Base-by-base conservation (phyloP, 2,329 filamentous ascomycete species). In the Ophiosphaerella korrae region DNA sequence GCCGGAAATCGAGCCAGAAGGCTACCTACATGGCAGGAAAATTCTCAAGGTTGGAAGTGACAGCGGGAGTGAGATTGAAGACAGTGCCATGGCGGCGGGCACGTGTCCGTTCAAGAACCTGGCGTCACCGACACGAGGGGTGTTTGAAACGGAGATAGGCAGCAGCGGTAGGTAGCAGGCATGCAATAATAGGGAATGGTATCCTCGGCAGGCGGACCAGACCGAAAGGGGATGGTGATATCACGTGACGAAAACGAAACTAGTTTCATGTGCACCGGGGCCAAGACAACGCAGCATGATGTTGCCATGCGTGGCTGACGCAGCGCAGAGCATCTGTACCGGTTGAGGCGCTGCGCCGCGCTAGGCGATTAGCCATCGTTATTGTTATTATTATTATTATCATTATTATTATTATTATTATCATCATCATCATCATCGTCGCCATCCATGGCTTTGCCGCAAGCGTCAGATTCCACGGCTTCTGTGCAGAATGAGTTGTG, bases 1-100 rank as follows among this genome's bases (percentile, higher is more conserved):
- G n/a, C 70, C 70, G 3, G 67, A 71, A 37, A 57, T 74, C 14
- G 72, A 74, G 53, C 50, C 64, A 6, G 72, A 74, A 35, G 72
- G 72, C 12, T 74, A 67, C 45, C 53, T 74, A 13, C 65, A 73
- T 45, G 71, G 72, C 13, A 71, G 67, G 58, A 67, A 64, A 46
- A 62, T 73, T 3, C 34, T 73, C 37, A 57, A 59, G 34, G 62
- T 64, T 39, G 63, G 64, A 23, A 63, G 63, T 37, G 70, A 71
- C 34, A 59, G 60, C 32, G 69, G 65, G 42, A 62, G 60, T 18
- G 67, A 70, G 42, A 62, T 65, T 48, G 67, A 68, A 41, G 64
- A 64, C 16, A 52, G 60, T 2, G 58, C 57, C 6, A 50, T 57
- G 48, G 50, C 57, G 36, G 48, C 56, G 18, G 65, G 66, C 2